A percentile compares a stretch with the other conserved stretches of the same genome.
Conservation (phyloP, 1,284 basidiomycete genomes). For the Schizopora paradoxa region DNA sequence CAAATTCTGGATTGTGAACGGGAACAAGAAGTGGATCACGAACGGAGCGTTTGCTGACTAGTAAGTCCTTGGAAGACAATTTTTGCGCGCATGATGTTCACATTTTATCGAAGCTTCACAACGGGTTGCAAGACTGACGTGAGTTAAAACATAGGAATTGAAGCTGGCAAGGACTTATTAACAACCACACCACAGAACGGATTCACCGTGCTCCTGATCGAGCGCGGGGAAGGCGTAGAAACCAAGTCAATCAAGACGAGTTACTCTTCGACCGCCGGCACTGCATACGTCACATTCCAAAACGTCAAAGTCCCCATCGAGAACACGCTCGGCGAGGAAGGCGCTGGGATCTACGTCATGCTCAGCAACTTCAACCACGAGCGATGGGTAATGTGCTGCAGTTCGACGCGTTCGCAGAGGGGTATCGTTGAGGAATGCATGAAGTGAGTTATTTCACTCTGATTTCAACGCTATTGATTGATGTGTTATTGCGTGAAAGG, state of each 20-base stretch:
- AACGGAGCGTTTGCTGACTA: constrained; percentile 56
- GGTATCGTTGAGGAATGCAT: constrained; percentile 66
- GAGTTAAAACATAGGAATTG: constrained; percentile 16
- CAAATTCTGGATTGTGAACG: constrained; percentile 81
- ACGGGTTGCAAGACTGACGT: constrained; percentile 59
- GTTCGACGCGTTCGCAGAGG: constrained; percentile 49
- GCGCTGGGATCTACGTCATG: constrained; percentile 79
- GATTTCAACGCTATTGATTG: background rate
- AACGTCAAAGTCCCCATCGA: constrained; percentile 83
- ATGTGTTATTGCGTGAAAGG: constrained; percentile 33
- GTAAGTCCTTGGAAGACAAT: constrained; percentile 1
- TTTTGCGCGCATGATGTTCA: background rate
- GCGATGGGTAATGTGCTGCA: constrained; percentile 68
- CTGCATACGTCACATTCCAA: constrained; percentile 84
- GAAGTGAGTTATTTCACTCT: constrained; percentile 38
- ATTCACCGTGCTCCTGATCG: constrained; percentile 80
- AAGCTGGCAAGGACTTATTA: background rate
- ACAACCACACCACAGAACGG: constrained; percentile 49
- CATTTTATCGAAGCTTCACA: constrained; percentile 42
- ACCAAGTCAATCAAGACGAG: constrained; percentile 85
- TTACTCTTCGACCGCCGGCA: constrained; percentile 74
- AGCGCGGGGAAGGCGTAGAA: constrained; percentile 71
- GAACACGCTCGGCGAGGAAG: constrained; percentile 81
- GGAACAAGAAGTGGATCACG: constrained; percentile 78
- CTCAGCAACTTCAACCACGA: constrained; percentile 70